Evolutionary conservation across 2,329 filamentous ascomycete species (phyloP).

Genomic region (Ophiostoma tasmaniense): DNA sequence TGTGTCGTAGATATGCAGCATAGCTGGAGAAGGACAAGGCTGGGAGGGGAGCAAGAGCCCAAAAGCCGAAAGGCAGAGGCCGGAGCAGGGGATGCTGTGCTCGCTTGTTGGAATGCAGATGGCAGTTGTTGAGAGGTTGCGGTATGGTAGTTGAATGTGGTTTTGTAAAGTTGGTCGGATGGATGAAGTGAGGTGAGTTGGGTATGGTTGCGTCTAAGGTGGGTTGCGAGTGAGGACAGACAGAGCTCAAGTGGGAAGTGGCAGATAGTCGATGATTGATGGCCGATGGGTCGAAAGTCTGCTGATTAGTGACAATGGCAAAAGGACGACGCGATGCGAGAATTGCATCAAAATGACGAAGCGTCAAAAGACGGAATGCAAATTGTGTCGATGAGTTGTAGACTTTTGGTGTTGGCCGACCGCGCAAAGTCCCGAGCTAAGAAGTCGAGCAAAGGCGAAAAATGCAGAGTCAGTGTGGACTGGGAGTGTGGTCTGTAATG

Average conservation of each 20-base stretch:
- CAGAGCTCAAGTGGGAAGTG: not conserved
- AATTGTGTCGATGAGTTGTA: not conserved
- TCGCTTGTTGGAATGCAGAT: not conserved
- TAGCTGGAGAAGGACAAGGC: slow-evolving; percentile 28
- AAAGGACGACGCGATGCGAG: not conserved
- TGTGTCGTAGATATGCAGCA: slow-evolving; percentile 37
- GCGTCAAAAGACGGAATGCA: not conserved
- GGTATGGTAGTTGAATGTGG: not conserved
- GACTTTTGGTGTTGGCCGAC: not conserved
- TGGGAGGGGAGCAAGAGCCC: slow-evolving; percentile 9
- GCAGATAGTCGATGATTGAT: not conserved
- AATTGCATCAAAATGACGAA: not conserved
- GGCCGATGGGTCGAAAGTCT: not conserved
- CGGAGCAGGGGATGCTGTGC: not conserved
- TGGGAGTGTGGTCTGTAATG: not conserved
- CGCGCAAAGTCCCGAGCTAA: not conserved
- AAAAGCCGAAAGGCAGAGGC: not conserved
- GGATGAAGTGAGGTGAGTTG: not conserved
- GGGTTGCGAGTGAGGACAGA: not conserved
- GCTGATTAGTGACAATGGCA: not conserved
- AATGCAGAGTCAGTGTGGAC: not conserved
- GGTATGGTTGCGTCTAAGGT: not conserved
- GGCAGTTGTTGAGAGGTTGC: not conserved
- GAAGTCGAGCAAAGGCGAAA: not conserved
- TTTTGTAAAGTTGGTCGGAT: not conserved